Evolutionary conservation across 108 stramenopile species (phyloP), one percentile per base, ranked within the genome.

Genomic region (Tribonema minus): DNA sequence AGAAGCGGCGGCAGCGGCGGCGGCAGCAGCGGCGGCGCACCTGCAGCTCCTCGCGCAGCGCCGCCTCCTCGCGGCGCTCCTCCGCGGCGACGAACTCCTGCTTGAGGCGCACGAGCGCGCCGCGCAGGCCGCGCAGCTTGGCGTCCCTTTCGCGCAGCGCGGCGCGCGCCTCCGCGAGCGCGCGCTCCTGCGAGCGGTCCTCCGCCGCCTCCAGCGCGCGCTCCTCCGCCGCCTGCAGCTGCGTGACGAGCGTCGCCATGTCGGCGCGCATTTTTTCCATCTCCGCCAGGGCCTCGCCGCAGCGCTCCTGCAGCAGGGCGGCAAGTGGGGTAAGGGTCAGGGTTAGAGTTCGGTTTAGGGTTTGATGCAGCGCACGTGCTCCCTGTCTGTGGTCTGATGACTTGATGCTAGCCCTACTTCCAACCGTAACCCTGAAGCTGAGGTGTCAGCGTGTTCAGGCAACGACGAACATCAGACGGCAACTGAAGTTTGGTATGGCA

Each of bases 201-300:
- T 83, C 76, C 25, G 76, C 39, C 3, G 76, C 76, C 20, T 29
- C 61, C 9, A 83, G 61, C 2, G 61, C 28, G 3, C 82, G 35
- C 68, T 84, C 86, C 65, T 86, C 86, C 25, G 71, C 58, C 29
- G 80, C 86, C 73, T 84, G 80, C 61, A 82, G 71, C 83, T 84
- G 73, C 26, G 68, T 65, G 32, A 68, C 82, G 25, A 86, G 77
- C 23, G 67, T 84, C n/a, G 70, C 66, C 36, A 86, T 64, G 75
- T 86, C 86, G 35, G 58, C 61, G 33, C 83, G 80, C 86, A 77
- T 76, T 62, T 39, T 80, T 32, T 66, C 84, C 80, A 82, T 84
- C 65, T 86, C 86, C 37, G 76, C 80, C 30, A 86, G 62, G 6
- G 68, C 67, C 86, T 68, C 70, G 63, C 71, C 86, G 72, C 77